These are phyloP conservation scores for Mortierella sp. DNA, from an alignment of 371 early-diverging fungal species.

Conservation along the genomic window DNA sequence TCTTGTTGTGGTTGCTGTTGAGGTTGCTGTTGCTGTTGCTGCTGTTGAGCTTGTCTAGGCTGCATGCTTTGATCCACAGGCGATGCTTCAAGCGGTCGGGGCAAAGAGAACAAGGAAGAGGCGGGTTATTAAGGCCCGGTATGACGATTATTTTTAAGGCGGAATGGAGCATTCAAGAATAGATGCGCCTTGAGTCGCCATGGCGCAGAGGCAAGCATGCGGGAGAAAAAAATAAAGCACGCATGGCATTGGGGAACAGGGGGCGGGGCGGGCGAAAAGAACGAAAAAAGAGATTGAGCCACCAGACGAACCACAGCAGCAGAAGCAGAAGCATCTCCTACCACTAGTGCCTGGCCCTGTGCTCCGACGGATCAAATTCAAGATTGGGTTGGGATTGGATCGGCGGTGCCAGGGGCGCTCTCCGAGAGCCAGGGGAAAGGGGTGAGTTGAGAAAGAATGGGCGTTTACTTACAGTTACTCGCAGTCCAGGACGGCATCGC, in stretches of 20 bases:
- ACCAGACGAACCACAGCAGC: no score
- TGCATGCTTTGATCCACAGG: constrained; percentile 32
- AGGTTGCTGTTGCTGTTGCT: constrained; percentile 2
- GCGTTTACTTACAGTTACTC: constrained; percentile 16
- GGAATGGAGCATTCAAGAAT: background rate
- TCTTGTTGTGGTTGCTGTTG: constrained; percentile 13
- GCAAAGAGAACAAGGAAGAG: background rate
- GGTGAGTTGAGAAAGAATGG: background rate
- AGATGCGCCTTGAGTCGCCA: background rate
- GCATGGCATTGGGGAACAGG: background rate
- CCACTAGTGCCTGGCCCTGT: no score
- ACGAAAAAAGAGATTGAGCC: no score
- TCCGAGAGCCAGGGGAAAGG: background rate
- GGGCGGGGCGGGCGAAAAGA: background rate
- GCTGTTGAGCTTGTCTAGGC: constrained; percentile 15
- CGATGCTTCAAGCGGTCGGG: constrained; percentile 11
- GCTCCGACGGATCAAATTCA: background rate
- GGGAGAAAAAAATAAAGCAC: background rate
- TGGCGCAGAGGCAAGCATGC: background rate
- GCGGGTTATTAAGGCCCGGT: no score
- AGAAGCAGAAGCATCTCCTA: no score
- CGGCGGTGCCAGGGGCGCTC: background rate
- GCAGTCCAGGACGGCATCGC: constrained; percentile 27
- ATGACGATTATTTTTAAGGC: no score
- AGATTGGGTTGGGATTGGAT: constrained; percentile 5